Percentiles rank a stretch among this genome's conserved stretches.
phyloP scores from a whole-genome alignment of 1,139 yeast species.

The Scheffersomyces lignicola region DNA sequence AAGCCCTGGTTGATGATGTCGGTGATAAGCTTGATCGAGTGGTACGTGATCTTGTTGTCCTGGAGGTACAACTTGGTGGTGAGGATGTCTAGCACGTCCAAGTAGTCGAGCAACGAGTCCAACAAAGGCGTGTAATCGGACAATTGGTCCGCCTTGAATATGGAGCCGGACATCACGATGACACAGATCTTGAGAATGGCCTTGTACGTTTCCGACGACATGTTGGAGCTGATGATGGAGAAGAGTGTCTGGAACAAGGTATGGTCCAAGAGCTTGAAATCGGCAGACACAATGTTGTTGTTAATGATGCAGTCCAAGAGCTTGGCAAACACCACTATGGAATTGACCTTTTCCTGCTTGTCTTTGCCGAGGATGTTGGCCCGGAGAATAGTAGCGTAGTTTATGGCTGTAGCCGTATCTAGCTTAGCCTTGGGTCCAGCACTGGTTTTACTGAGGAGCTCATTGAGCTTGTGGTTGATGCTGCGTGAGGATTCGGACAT shows the following conservation, averaged over 20 bases:
- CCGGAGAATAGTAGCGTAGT: slow-evolving; percentile 37
- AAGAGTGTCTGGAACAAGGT: slow-evolving; percentile 43
- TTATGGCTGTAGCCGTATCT: slow-evolving; percentile 35
- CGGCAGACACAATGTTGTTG: slow-evolving; percentile 40
- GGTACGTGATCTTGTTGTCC: slow-evolving; percentile 46
- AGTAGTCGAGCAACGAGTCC: slow-evolving; percentile 42
- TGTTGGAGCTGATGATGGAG: slow-evolving; percentile 43
- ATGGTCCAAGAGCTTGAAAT: slow-evolving; percentile 42
- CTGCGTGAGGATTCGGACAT: slow-evolving; percentile 42
- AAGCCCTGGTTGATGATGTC: slow-evolving; percentile 47
- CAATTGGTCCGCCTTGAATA: slow-evolving; percentile 37
- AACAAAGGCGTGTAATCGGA: slow-evolving; percentile 41
- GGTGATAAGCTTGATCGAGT: slow-evolving; percentile 47
- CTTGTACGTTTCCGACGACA: slow-evolving; percentile 52
- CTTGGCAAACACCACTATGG: slow-evolving; percentile 55
- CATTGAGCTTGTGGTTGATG: slow-evolving; percentile 48
- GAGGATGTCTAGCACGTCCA: slow-evolving; percentile 44
- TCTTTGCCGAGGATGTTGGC: slow-evolving; percentile 46
- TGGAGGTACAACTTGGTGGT: slow-evolving; percentile 41
- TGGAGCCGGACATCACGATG: slow-evolving; percentile 45
- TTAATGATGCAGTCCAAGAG: slow-evolving; percentile 46
- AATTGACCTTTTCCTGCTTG: slow-evolving; percentile 53
- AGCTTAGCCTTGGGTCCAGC: slow-evolving; percentile 24
- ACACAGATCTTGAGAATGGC: slow-evolving; percentile 49
- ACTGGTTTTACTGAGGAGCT: slow-evolving; percentile 39